Percentiles rank a stretch among this genome's conserved stretches.
Evolutionary conservation across 2,329 filamentous ascomycete species (phyloP).

Genomic region (Chalaropsis ovoidea): DNA sequence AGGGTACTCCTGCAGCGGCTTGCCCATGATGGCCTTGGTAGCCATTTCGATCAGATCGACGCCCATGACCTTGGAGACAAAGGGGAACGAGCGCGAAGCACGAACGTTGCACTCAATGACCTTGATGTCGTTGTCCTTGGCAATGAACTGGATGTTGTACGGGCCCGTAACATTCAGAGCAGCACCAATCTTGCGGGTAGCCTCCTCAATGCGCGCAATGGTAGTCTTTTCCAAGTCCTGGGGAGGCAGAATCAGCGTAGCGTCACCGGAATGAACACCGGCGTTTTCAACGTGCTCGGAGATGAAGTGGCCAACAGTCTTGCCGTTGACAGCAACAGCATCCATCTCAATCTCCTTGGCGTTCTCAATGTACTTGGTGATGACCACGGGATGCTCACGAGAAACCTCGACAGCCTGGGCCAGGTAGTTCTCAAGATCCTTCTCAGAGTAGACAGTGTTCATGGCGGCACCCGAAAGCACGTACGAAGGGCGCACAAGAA

Average conservation of each 20-base stretch:
- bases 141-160: constrained; percentile 99
- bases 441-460: constrained; percentile 97
- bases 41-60: constrained; percentile 98
- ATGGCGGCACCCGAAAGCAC: constrained; percentile 95
- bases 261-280: constrained; percentile 95
- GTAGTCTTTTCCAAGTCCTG: constrained; percentile 87
- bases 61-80: constrained; percentile 97
- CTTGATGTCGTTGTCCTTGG: constrained; percentile 99
- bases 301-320: constrained; percentile 88
- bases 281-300: constrained; percentile 98
- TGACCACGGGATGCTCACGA: constrained; percentile 89
- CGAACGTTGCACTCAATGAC: constrained; percentile 98
- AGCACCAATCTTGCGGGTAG: constrained; percentile 86
- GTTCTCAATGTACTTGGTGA: constrained; percentile 98
- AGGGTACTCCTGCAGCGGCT: constrained; percentile 75
- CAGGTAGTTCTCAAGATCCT: constrained; percentile 80
- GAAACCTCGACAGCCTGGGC: constrained; percentile 89
- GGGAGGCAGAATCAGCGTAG: constrained; percentile 86
- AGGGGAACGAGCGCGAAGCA: constrained; percentile 91
- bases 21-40: constrained; percentile 86
- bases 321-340: constrained; percentile 82
- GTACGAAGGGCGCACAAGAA: constrained; percentile 90
- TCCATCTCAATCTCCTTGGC: constrained; percentile 99
- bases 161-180: constrained; percentile 93
- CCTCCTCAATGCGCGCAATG: constrained; percentile 82